Conservation (phyloP, 2,329 filamentous ascomycete species). For the Pseudogymnoascus sp. region DNA sequence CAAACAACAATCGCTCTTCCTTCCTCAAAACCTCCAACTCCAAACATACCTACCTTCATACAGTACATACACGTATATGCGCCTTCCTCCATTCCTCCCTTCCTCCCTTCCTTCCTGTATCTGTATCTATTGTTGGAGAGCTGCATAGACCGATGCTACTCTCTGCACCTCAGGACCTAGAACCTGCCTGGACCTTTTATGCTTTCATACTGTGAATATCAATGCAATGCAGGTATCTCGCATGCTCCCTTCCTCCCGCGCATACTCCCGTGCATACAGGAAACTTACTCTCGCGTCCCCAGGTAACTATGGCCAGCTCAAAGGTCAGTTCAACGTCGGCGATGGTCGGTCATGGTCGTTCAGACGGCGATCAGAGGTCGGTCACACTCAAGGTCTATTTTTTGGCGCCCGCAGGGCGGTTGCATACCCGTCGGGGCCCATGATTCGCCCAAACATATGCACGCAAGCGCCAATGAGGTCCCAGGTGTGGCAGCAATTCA, state of each 20-base stretch:
- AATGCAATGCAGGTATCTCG: constrained; percentile 3
- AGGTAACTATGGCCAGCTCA: neutral
- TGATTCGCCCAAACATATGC: constrained; percentile 5
- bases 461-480: neutral
- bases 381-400: neutral
- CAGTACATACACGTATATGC: neutral
- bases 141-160: neutral
- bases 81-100: neutral
- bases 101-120: neutral
- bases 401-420: neutral
- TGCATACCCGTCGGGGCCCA: neutral
- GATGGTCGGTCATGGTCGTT: neutral
- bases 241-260: constrained; percentile 3
- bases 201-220: constrained; percentile 2
- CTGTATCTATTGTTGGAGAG: neutral
- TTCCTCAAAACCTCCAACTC: neutral
- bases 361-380: neutral
- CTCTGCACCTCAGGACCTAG: neutral
- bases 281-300: neutral
- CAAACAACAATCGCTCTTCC: neutral
- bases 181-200: neutral
- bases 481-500: neutral
- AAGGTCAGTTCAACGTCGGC: neutral
- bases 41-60: neutral
- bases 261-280: constrained; percentile 1